Conservation (phyloP, 2,329 filamentous ascomycete genomes). For the Diaporthe citrichinensis region DNA sequence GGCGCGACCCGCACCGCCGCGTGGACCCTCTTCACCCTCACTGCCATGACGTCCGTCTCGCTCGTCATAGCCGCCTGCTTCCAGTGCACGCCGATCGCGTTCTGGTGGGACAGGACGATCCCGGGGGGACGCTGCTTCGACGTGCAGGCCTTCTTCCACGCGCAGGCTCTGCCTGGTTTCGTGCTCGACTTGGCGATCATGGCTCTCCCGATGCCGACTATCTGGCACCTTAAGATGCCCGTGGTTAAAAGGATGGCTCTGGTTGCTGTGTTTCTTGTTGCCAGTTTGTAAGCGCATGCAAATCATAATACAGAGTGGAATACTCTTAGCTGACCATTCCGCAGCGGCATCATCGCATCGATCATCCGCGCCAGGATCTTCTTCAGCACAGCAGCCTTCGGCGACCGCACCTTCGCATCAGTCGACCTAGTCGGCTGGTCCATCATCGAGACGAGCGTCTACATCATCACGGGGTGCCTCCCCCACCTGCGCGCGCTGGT, state of each 20-base stretch:
- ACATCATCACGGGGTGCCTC: constrained; percentile 48
- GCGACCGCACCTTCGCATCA: constrained; percentile 45
- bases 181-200: constrained; percentile 48
- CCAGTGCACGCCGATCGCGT: constrained; percentile 58
- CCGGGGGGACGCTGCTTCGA: constrained; percentile 55
- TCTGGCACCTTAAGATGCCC: constrained; percentile 48
- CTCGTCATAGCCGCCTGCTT: constrained; percentile 45
- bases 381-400: constrained; percentile 43
- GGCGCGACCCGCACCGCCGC: constrained; percentile 44
- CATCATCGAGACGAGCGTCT: constrained; percentile 46
- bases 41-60: constrained; percentile 44
- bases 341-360: constrained; percentile 46
- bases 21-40: constrained; percentile 43
- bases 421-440: constrained; percentile 46
- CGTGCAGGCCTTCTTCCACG: constrained; percentile 47
- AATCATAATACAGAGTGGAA: not conserved
- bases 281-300: constrained; percentile 45
- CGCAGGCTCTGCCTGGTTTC: constrained; percentile 45
- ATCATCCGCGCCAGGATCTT: constrained; percentile 44
- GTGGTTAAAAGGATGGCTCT: constrained; percentile 46
- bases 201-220: constrained; percentile 46
- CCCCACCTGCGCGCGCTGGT: constrained; percentile 45
- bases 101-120: constrained; percentile 60
- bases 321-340: not conserved
- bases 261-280: constrained; percentile 47